Conservation (phyloP, 257 asterid species). For the Eustoma russellianum region DNA sequence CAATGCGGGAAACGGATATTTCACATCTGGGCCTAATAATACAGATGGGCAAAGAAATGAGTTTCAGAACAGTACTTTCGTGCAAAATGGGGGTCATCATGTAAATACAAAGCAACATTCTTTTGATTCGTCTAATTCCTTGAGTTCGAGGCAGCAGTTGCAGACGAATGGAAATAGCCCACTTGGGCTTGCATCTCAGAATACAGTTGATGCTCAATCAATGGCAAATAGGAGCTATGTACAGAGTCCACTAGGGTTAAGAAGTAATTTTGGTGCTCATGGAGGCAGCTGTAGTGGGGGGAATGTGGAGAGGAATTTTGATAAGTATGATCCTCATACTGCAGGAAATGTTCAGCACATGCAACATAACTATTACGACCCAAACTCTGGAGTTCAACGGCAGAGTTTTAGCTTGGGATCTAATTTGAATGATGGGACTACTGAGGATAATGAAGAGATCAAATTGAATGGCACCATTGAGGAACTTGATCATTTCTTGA, state of each 20-base stretch:
- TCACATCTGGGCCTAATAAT: too few relatives aligned
- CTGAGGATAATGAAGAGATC: slow-evolving; percentile 20
- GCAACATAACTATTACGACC: slow-evolving; percentile 8
- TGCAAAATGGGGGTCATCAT: slow-evolving; percentile 2
- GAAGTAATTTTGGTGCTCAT: slow-evolving; percentile 11
- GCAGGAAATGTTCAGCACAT: slow-evolving; percentile 15
- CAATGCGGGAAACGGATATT: too few relatives aligned
- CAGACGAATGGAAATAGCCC: background rate
- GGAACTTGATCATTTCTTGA: slow-evolving; percentile 45
- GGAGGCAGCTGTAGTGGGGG: slow-evolving; percentile 18
- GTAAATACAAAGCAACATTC: background rate
- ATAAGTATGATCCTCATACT: slow-evolving; percentile 10
- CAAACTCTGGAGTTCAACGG: slow-evolving; percentile 14
- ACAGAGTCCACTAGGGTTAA: slow-evolving; percentile 5
- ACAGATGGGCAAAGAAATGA: too few relatives aligned
- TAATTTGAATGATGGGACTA: slow-evolving; percentile 18
- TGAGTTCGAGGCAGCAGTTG: background rate
- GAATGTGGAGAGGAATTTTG: slow-evolving; percentile 11
- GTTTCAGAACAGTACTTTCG: slow-evolving; percentile 1
- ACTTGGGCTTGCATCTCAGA: slow-evolving; percentile 1
- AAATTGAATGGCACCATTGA: slow-evolving; percentile 21
- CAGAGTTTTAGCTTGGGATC: slow-evolving; percentile 15
- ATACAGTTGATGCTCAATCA: slow-evolving; percentile 7
- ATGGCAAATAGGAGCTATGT: slow-evolving; percentile 10
- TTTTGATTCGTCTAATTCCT: background rate